These are phyloP conservation scores for Cercospora sesami DNA, from an alignment of 2,329 filamentous ascomycete genomes.

Conservation along the genomic window DNA sequence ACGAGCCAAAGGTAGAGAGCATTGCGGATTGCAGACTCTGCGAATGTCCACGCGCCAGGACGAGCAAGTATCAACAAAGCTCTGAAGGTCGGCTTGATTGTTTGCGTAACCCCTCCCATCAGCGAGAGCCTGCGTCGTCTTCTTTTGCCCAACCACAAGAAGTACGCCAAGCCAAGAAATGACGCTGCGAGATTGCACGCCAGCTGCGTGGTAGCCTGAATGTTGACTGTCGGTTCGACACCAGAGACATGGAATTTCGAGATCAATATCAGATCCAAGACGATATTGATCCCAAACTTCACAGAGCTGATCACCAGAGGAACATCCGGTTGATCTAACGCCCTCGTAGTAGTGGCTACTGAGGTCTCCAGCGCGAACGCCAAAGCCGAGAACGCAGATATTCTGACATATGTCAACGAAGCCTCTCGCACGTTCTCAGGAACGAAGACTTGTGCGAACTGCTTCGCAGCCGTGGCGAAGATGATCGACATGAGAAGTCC, in stretches of 20 bases:
- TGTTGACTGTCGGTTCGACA: slow-evolving; percentile 59
- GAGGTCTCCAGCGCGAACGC: slow-evolving; percentile 64
- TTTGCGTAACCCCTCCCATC: not conserved
- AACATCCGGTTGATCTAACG: slow-evolving; percentile 68
- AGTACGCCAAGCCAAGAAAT: slow-evolving; percentile 60
- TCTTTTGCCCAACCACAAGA: slow-evolving; percentile 50
- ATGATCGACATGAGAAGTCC: slow-evolving; percentile 61
- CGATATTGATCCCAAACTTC: slow-evolving; percentile 67
- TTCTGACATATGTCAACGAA: slow-evolving; percentile 65
- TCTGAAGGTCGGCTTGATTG: slow-evolving; percentile 41
- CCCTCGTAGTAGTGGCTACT: slow-evolving; percentile 61
- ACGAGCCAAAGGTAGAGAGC: slow-evolving; percentile 71
- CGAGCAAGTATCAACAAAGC: slow-evolving; percentile 54
- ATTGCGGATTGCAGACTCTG: slow-evolving; percentile 67
- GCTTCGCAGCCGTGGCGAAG: slow-evolving; percentile 56
- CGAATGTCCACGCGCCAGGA: slow-evolving; percentile 61
- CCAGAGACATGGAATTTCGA: slow-evolving; percentile 63
- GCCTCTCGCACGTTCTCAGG: slow-evolving; percentile 57
- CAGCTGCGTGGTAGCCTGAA: slow-evolving; percentile 64
- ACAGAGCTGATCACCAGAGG: slow-evolving; percentile 64
- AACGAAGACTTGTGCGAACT: slow-evolving; percentile 63
- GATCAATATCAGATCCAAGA: slow-evolving; percentile 65
- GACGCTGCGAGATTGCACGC: slow-evolving; percentile 61
- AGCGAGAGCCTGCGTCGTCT: not conserved
- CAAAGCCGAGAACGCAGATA: slow-evolving; percentile 63